Base-by-base conservation (phyloP, 257 asterid genomes). In the Ocimum tenuiflorum region DNA sequence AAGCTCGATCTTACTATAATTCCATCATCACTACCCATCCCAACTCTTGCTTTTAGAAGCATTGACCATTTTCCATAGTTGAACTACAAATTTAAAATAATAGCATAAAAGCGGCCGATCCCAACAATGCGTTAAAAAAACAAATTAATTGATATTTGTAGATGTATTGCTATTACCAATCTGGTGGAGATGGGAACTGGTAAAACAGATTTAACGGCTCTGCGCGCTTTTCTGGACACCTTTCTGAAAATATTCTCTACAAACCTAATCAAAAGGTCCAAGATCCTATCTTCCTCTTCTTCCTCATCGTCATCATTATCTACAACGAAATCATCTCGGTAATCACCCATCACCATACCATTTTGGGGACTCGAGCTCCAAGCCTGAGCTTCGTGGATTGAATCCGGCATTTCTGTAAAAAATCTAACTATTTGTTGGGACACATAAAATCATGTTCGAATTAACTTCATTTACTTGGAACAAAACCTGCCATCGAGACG, bases 171-270 rank as follows among this genome's bases (percentile, higher is more conserved):
- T 1, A 47, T 13, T 82, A 89, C 99, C 91, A 92, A 77, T 80
- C 79, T 78, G 60, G 90, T 69, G 33, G 97, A 84, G 63, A 92
- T 84, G 3, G 91, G 84, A 39, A 81, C 73, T 13, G 97, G 99
- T 38, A 92, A 69, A 72, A 92, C 95, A 41, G 97, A 86, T 74
- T 91, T 91, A 49, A 89, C 97, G 49, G 94, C 95, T 70, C 79
- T 87, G 63, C 96, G 89, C 24, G 94, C 95, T 84, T 83, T 86
- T 55, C 81, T 80, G 38, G 99, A 92, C 51, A 89, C 80, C 82
- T 89, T 92, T 67, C 75, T 81, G 75, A 89, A 92, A 55, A 88
- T 78, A 67, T 87, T 92, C 80, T 89, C 90, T 63, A 89, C 88
- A 71, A 89, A 86, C 80, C 85, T 85, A 79, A 89, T 76, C 72